phyloP scores from a whole-genome alignment of 148 eudicot genomes.

The Vaccinium myrtillus region DNA sequence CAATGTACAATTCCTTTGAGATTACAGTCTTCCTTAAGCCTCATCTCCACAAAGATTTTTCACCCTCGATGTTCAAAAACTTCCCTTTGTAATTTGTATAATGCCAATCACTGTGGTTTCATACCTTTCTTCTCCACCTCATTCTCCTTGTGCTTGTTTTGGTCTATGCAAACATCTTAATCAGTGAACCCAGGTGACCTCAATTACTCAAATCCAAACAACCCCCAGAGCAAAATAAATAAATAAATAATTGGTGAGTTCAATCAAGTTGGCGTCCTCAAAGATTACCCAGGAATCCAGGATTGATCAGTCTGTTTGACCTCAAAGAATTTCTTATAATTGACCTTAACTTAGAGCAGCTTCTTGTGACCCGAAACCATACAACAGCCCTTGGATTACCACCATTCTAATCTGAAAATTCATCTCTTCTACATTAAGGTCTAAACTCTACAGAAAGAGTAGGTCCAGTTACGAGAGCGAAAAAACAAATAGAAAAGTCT shows the following conservation, averaged over 20 bases:
- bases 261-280: neutral
- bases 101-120: neutral
- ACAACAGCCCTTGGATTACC: neutral
- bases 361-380: neutral
- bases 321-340: neutral
- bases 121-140: neutral
- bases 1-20: neutral
- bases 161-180: neutral
- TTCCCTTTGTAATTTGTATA: too few species aligned
- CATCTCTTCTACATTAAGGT: neutral
- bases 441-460: neutral
- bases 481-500: neutral
- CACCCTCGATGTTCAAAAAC: neutral
- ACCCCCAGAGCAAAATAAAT: neutral
- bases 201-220: neutral
- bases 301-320: neutral
- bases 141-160: neutral
- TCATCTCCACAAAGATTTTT: neutral
- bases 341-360: neutral
- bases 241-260: neutral
- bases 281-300: neutral
- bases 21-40: neutral
- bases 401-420: neutral
- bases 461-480: neutral
- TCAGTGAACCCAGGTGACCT: neutral